Evolutionary conservation across 1,284 basidiomycete genomes (phyloP).

Genomic region (Rhodotorula sp.): DNA sequence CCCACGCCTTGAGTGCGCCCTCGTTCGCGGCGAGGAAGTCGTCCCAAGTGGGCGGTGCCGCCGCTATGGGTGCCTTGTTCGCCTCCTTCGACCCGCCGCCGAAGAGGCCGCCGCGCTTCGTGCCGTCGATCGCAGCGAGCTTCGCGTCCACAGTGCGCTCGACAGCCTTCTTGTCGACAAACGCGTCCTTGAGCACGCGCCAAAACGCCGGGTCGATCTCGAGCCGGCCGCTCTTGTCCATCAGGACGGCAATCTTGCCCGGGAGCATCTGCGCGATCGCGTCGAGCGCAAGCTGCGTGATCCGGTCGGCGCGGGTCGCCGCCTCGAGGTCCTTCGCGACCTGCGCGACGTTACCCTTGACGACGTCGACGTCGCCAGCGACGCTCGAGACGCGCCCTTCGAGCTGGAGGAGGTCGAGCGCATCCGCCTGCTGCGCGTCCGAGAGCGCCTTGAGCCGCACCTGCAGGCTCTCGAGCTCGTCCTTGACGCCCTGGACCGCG

Average conservation of each 20-base stretch:
- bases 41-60: constrained; percentile 40
- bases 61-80: constrained; percentile 7
- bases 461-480: constrained; percentile 61
- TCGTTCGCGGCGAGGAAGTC: constrained; percentile 50
- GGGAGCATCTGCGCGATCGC: constrained; percentile 54
- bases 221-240: constrained; percentile 51
- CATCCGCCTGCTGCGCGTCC: constrained; percentile 20
- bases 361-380: constrained; percentile 43
- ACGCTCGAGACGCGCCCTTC: constrained; percentile 27
- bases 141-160: constrained; percentile 42
- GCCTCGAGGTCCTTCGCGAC: constrained; percentile 64
- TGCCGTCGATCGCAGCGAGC: constrained; percentile 43
- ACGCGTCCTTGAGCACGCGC: constrained; percentile 54
- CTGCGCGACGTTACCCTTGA: constrained; percentile 65
- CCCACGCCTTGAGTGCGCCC: constrained; percentile 50
- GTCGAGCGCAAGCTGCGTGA: constrained; percentile 45
- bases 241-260: constrained; percentile 51
- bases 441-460: constrained; percentile 52
- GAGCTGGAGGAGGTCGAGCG: constrained; percentile 17
- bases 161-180: constrained; percentile 47
- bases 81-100: constrained; percentile 28
- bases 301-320: constrained; percentile 48
- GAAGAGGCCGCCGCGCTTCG: constrained; percentile 31
- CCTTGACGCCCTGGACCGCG: constrained; percentile 38
- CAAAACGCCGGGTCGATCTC: constrained; percentile 56